Evolutionary conservation across 495 filamentous ascomycete genomes (phyloP).

Genomic region (Aspergillus conjunctus): DNA sequence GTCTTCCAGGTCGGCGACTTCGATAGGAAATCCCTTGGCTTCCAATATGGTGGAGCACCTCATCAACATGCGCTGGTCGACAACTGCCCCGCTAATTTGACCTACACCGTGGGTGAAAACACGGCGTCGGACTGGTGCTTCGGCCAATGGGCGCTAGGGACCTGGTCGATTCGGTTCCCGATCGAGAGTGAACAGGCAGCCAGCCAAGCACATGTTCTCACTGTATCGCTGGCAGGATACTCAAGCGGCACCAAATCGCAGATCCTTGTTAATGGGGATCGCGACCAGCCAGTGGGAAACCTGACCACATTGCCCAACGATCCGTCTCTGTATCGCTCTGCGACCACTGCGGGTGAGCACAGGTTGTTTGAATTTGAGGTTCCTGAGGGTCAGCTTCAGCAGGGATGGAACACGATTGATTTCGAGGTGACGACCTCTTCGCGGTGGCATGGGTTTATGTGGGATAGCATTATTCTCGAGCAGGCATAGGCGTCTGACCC

Average conservation of each 20-base stretch:
- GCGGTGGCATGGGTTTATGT: not conserved
- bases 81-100: conserved; percentile 36
- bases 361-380: conserved; percentile 36
- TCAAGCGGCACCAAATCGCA: conserved; percentile 24
- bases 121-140: conserved; percentile 40
- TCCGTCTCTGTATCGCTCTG: conserved; percentile 35
- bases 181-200: conserved; percentile 21
- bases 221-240: conserved; percentile 35
- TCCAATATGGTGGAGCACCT: conserved; percentile 37
- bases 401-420: conserved; percentile 1
- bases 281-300: conserved; percentile 16
- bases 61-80: conserved; percentile 36
- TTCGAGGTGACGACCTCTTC: conserved; percentile 1
- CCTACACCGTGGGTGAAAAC: conserved; percentile 34
- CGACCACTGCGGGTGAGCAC: conserved; percentile 39
- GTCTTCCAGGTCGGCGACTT: conserved; percentile 45
- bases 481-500: not conserved
- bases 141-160: conserved; percentile 37
- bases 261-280: conserved; percentile 28
- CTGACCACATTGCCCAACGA: conserved; percentile 28
- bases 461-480: conserved; percentile 2
- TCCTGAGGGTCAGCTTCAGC: not conserved
- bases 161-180: conserved; percentile 31
- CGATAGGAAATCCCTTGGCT: conserved; percentile 41
- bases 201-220: conserved; percentile 20